phyloP scores from a whole-genome alignment of 345 rosid species.

The Leavenworthia alabamica region DNA sequence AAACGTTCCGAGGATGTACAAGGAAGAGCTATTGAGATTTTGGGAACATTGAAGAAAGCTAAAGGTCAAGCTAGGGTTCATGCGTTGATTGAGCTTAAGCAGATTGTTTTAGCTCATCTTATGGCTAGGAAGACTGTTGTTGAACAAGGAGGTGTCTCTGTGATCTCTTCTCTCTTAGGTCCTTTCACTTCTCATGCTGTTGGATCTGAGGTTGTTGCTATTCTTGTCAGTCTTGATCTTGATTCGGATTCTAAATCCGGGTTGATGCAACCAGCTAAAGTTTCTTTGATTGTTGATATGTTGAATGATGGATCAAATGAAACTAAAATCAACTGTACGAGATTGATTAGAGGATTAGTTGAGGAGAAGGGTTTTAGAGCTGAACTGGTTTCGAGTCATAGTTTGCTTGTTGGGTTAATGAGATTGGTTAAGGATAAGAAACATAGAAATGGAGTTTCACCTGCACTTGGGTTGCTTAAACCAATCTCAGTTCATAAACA shows the following conservation, averaged over 20 bases:
- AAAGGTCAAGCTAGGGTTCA: constrained; percentile 69
- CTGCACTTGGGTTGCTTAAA: constrained; percentile 48
- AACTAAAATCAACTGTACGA: constrained; percentile 57
- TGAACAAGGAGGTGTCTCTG: constrained; percentile 41
- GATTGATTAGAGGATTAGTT: constrained; percentile 46
- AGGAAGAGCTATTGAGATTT: constrained; percentile 51
- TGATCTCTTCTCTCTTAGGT: constrained; percentile 48
- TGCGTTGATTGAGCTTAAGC: constrained; percentile 52
- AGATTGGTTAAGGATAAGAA: constrained; percentile 56
- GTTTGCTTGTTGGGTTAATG: constrained; percentile 58
- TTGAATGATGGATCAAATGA: constrained; percentile 67
- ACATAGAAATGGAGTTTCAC: constrained; percentile 38
- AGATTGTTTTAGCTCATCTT: constrained; percentile 39
- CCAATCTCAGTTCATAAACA: constrained; percentile 37
- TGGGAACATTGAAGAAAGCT: constrained; percentile 50
- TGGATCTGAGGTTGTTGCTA: constrained; percentile 66
- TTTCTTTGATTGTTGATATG: constrained; percentile 66
- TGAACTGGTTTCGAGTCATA: constrained; percentile 48
- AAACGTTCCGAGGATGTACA: constrained; percentile 66
- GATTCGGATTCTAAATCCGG: constrained; percentile 44
- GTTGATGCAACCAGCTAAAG: constrained; percentile 60
- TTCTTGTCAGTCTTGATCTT: constrained; percentile 59
- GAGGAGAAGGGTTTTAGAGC: constrained; percentile 42
- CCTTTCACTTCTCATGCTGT: constrained; percentile 69
- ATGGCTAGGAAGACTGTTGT: constrained; percentile 48